A percentile compares a stretch with the other conserved stretches of the same genome.
These are phyloP conservation scores for Cladorrhinum samala DNA, from an alignment of 495 filamentous ascomycete genomes.

Conservation along the genomic window DNA sequence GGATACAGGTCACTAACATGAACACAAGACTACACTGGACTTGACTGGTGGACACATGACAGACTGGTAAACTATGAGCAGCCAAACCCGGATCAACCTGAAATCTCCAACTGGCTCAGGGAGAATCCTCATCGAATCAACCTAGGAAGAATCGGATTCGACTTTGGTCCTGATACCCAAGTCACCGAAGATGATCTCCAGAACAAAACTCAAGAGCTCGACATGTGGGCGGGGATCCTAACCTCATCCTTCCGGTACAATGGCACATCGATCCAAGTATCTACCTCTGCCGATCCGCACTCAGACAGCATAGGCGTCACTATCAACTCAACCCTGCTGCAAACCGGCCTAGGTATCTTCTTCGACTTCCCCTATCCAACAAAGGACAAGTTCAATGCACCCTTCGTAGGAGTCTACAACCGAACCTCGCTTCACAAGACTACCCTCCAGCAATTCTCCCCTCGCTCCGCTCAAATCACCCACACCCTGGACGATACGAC, in stretches of 20 bases:
- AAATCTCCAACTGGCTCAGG: conserved; percentile 50
- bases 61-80: conserved; percentile 47
- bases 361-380: conserved; percentile 48
- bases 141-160: conserved; percentile 41
- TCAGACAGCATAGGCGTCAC: conserved; percentile 43
- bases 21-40: conserved; percentile 34
- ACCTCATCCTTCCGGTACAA: conserved; percentile 41
- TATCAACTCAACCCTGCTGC: conserved; percentile 36
- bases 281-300: conserved; percentile 41
- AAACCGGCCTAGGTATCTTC: conserved; percentile 37
- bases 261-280: conserved; percentile 31
- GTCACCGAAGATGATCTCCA: conserved; percentile 35
- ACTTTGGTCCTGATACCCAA: conserved; percentile 33
- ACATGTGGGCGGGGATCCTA: conserved; percentile 44
- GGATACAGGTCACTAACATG: conserved; percentile 1
- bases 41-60: conserved; percentile 51
- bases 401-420: conserved; percentile 46
- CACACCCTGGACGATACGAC: conserved; percentile 40
- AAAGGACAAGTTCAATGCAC: conserved; percentile 39
- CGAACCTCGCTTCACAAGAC: conserved; percentile 41
- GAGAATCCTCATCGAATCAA: conserved; percentile 49
- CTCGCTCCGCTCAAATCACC: conserved; percentile 33
- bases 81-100: conserved; percentile 44
- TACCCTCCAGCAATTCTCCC: conserved; percentile 15
- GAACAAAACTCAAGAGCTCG: conserved; percentile 39